Base-by-base conservation (phyloP, 2,329 filamentous ascomycete species). In the Trichoderma sp. region DNA sequence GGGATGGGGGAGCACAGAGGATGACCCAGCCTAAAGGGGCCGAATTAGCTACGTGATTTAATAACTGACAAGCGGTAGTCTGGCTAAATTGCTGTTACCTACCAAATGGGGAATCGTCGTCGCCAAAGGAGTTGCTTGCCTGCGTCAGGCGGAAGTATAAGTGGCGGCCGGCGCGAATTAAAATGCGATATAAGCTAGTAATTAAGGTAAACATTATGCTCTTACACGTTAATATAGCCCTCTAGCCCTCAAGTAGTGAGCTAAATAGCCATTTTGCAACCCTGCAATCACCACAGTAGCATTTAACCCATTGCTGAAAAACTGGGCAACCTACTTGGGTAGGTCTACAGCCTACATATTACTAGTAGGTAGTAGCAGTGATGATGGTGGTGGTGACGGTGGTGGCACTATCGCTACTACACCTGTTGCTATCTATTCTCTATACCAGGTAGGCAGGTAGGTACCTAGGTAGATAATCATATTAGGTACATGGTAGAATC, bases 141-240 rank as follows among this genome's bases (percentile, higher is more conserved):
- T 26, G 51, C 46, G 49, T 46, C 61, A 65, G 51, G 61, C 30
- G 51, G 61, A 56, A 37, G 24, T 10, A 14, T 8, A 55, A 34
- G 54, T 34, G 52, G 60, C 5, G 52, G 60, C 5, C 37, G 37
- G 34, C 34, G 37, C 37, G 61, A 65, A 65, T 46, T 52, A 43
- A 24, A 37, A 46, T 46, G 28, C 11, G 32, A 43, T 55, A 49
- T 65, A 65, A 65, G 51, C 61, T 65, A 65, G 51, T 65, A 56
- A 56, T 65, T 65, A 65, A 65, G 51, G 52, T 65, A 65, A 65
- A 65, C 32, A 32, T 32, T 65, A 56, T 65, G 39, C 26, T 65
- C 52, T 30, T 55, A n/a, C 14, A 34, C 60, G 32, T 43, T 24
- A 59, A 59, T 30, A 21, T 26, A 28, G 34, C 56, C 24, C 16